Base-by-base conservation (phyloP, 2,329 filamentous ascomycete species). In the Aspergillus thermomutatus region DNA sequence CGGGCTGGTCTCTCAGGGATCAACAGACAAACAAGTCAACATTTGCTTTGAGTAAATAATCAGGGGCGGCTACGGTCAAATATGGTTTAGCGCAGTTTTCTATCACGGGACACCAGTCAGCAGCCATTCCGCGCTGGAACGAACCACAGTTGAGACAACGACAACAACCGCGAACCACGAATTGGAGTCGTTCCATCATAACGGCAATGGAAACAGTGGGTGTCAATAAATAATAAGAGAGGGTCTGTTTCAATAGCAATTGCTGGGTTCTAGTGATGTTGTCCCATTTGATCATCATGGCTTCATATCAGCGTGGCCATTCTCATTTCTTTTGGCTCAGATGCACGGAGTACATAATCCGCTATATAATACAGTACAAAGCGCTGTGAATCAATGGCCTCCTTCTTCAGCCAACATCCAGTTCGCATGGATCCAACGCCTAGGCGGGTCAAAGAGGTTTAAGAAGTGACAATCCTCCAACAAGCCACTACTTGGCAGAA, bases 81-180 rank as follows among this genome's bases (percentile, higher is more conserved):
- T 21, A 7, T 3, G 43, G 43, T 17, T 14, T 46, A 46, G 43
- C 21, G 43, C 2, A 2, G 11, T 46, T 46, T 34, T 26, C 21
- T 23, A 58, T 60, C 46, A 56, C 49, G 41, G 55, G 51, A 56
- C 52, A 17, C 23, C 43, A 53, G 55, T 49, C 56, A 57, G 49
- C 50, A 50, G 26, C 25, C 25, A 54, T 28, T 58, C 47, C 41
- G 45, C 49, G 54, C 56, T 64, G 64, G 60, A 64, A 61, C 69
- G 67, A 71, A 68, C 67, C 68, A 66, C 61, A 61, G 26, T 60
- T 62, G 53, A n/a, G 11, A 4, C 11, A 27, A 6, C n/a, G 52
- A 37, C 34, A 37, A 25, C 31, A 47, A 46, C 43, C 56, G 53
- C 50, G 53, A 55, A 54, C 56, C 56, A 45, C 19, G 52, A 25